phyloP scores from a whole-genome alignment of 2,329 filamentous ascomycete genomes.

The Endothia cerciana region DNA sequence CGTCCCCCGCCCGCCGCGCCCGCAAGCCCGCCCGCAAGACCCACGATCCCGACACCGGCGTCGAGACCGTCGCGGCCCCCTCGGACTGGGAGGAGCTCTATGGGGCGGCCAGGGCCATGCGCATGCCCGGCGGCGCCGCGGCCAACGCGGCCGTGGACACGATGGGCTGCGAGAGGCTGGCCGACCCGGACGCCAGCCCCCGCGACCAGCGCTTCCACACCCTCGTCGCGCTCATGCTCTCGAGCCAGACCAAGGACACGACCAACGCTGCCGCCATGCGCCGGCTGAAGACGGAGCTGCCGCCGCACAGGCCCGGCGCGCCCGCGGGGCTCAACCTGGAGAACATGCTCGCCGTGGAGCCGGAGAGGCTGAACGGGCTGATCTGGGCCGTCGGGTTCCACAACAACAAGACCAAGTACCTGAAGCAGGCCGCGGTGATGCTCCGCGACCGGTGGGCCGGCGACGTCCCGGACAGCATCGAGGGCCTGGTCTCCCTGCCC shows the following conservation, averaged over 20 bases:
- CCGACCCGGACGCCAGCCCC: slow-evolving; percentile 52
- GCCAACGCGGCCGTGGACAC: slow-evolving; percentile 89
- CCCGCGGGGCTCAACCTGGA: slow-evolving; percentile 68
- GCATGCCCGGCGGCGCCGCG: slow-evolving; percentile 55
- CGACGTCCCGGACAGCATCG: slow-evolving; percentile 80
- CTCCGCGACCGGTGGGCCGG: slow-evolving; percentile 70
- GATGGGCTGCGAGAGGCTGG: slow-evolving; percentile 89
- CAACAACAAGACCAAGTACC: slow-evolving; percentile 86
- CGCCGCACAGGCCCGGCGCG: slow-evolving; percentile 50
- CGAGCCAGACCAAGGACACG: slow-evolving; percentile 90
- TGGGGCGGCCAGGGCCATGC: slow-evolving; percentile 76
- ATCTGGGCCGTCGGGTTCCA: slow-evolving; percentile 90
- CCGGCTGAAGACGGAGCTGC: slow-evolving; percentile 75
- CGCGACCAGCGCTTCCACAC: slow-evolving; percentile 79
- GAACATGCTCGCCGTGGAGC: slow-evolving; percentile 74
- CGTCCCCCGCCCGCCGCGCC: slow-evolving; percentile 27
- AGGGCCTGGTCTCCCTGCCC: slow-evolving; percentile 75
- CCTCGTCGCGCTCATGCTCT: slow-evolving; percentile 85
- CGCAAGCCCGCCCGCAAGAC: slow-evolving; percentile 45
- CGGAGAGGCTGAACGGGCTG: slow-evolving; percentile 68
- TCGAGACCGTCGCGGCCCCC: slow-evolving; percentile 60
- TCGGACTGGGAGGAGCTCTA: slow-evolving; percentile 87
- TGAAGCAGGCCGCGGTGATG: slow-evolving; percentile 75
- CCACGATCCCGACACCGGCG: slow-evolving; percentile 32
- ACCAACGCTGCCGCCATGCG: slow-evolving; percentile 84